These are phyloP conservation scores for Phytophthora brassicae DNA, from an alignment of 352 stramenopile genomes.

Conservation along the genomic window DNA sequence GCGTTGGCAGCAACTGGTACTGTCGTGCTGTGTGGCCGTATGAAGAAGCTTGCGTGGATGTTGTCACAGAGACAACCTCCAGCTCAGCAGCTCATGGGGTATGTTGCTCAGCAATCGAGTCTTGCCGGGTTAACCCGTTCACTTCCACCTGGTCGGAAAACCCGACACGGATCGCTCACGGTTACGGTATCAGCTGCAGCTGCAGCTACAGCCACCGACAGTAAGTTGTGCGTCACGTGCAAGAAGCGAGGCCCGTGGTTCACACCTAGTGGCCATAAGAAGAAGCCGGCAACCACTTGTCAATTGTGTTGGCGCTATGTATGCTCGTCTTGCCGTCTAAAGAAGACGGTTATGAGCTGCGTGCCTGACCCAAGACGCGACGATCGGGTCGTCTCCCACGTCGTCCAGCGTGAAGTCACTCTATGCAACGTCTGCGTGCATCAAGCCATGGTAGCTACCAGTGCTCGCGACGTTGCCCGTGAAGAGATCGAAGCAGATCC, in stretches of 20 bases:
- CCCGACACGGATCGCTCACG: conserved; percentile 22
- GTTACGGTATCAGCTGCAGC: conserved; percentile 30
- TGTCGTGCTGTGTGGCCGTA: conserved; percentile 54
- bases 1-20: conserved; percentile 33
- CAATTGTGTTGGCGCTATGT: conserved; percentile 51
- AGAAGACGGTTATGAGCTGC: conserved; percentile 41
- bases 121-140: conserved; percentile 25
- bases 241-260: conserved; percentile 40
- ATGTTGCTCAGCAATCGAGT: conserved; percentile 20
- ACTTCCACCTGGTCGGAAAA: conserved; percentile 18
- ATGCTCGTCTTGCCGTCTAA: conserved; percentile 56
- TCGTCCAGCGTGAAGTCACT: conserved; percentile 38
- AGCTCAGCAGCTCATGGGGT: conserved; percentile 13
- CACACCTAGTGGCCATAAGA: conserved; percentile 26
- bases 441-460: conserved; percentile 37
- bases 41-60: conserved; percentile 73
- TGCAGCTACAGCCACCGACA: conserved; percentile 17
- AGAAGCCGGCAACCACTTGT: conserved; percentile 39
- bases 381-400: conserved; percentile 19
- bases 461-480: conserved; percentile 34
- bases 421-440: conserved; percentile 47
- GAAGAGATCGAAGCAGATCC: conserved; percentile 37
- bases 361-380: conserved; percentile 27
- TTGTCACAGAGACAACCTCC: conserved; percentile 32
- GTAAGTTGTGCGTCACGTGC: conserved; percentile 39